Conservation (phyloP, 2,329 filamentous ascomycete species). For the Fusarium domesticum region DNA sequence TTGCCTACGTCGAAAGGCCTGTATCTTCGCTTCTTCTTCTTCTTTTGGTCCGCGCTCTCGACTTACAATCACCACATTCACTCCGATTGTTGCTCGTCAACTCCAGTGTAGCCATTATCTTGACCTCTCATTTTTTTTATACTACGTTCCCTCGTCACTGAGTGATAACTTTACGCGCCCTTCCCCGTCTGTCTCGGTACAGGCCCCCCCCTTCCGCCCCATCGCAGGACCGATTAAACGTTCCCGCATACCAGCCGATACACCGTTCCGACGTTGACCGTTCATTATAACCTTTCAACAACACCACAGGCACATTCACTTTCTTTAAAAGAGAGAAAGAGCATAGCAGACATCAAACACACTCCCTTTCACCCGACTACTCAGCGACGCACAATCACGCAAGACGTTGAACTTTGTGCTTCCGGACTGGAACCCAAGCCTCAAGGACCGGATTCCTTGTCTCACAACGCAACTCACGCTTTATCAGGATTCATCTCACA, state of each 20-base stretch:
- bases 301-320: constrained; percentile 7
- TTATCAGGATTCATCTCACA: constrained; percentile 10
- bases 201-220: constrained; percentile 4
- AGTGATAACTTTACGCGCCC: constrained; percentile 7
- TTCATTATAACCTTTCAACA: constrained; percentile 18
- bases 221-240: constrained; percentile 31
- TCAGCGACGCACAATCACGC: constrained; percentile 13
- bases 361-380: constrained; percentile 21
- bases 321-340: constrained; percentile 10
- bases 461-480: constrained; percentile 17
- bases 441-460: constrained; percentile 31
- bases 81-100: constrained; percentile 19
- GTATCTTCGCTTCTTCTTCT: constrained; percentile 27
- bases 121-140: constrained; percentile 5
- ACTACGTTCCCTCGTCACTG: constrained; percentile 4
- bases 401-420: constrained; percentile 15
- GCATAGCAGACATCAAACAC: constrained; percentile 11
- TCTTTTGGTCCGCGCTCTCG: constrained; percentile 17
- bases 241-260: constrained; percentile 22
- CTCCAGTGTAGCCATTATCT: constrained; percentile 7
- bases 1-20: constrained; percentile 18
- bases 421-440: constrained; percentile 12
- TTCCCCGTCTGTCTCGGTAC: constrained; percentile 16
- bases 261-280: constrained; percentile 31
- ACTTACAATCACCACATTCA: constrained; percentile 19